These are phyloP conservation scores for Scenedesmus sp. DNA, from an alignment of 163 green algal genomes.

Conservation along the genomic window DNA sequence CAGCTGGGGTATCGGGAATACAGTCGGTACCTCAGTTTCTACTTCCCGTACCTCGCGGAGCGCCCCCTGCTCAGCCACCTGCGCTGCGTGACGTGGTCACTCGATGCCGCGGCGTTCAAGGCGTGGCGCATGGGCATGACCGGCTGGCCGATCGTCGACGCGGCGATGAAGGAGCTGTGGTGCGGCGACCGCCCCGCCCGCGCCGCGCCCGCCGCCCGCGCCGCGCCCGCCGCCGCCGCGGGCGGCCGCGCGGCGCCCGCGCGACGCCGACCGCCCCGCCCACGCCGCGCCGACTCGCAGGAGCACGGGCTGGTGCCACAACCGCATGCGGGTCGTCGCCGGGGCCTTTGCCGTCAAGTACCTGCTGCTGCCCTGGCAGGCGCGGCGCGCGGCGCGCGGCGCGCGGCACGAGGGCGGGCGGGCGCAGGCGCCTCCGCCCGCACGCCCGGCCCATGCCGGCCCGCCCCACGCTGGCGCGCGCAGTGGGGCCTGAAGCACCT, in stretches of 20 bases:
- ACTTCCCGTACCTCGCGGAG: constrained; percentile 96
- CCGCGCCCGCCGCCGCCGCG: too few species aligned
- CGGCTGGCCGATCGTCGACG: constrained; percentile 90
- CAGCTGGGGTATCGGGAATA: constrained; percentile 44
- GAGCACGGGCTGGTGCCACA: too few species aligned
- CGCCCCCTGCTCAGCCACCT: constrained; percentile 88
- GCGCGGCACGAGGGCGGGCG: too few species aligned
- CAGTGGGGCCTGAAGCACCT: constrained; percentile 97
- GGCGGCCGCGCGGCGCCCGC: too few species aligned
- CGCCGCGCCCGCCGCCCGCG: too few species aligned
- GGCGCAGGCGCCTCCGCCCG: too few species aligned
- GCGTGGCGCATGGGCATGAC: constrained; percentile 84
- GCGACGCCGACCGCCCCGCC: too few species aligned
- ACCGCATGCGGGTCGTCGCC: constrained; percentile 57
- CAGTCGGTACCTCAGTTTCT: constrained; percentile 87
- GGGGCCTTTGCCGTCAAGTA: constrained; percentile 86
- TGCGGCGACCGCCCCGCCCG: constrained; percentile 63
- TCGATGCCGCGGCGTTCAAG: constrained; percentile 75
- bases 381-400: too few species aligned
- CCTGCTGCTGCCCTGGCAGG: constrained; percentile 94
- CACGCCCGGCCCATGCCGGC: too few species aligned
- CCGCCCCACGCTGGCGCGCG: too few species aligned
- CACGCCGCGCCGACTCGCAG: background rate
- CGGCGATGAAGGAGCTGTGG: constrained; percentile 87
- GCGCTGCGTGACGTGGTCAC: constrained; percentile 80